Base-by-base conservation (phyloP, 202 grass and related monocot genomes). In the Panicum virgatum region DNA sequence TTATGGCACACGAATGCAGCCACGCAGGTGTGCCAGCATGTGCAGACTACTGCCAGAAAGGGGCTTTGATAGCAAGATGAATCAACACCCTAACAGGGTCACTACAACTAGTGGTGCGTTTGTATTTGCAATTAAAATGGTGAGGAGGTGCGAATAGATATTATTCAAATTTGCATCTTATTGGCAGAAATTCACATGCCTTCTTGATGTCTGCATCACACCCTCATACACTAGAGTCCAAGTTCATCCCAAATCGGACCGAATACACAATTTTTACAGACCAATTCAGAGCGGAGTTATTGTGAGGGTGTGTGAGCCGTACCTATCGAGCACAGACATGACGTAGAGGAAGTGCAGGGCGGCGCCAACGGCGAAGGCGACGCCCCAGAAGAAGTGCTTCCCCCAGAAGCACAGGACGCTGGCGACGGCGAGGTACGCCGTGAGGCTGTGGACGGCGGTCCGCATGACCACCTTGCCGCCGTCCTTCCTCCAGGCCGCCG, bases 261-360 rank as follows among this genome's bases (percentile, higher is more conserved):
- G 20, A 57, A 54, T 18, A 29, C 15, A 12, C 34, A 73, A 22
- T 51, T 19, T 42, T 29, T 44, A 34, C 6, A 74, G 62, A 73
- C 22, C 3, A 85, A 64, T 77, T 73, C 38, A 36, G 32, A 52
- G 42, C 62, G 25, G 13, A 11, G 71, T 23, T 40, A 77, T 22
- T n/a, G 46, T 40, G 66, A 58, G n/a, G 22, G 22, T 58, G 53
- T 19, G 50, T 58, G 57, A 42, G 20, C 14, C 39, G 63, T 90
- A 98, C 96, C 96, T 93, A 69, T 98, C 92, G 69, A 95, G 83
- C 56, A 98, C 96, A n/a, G 96, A 98, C 90, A 98, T 89, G 79
- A 98, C 88, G 79, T 95, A 98, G 43, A 98, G 63, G 83, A 98
- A 98, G 76, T 98, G 96, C 16, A 98, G 83, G 13, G 56, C 82